Evolutionary conservation across 345 rosid species (phyloP), one percentile per base, ranked within the genome.

Genomic region (Ceriops zippeliana): DNA sequence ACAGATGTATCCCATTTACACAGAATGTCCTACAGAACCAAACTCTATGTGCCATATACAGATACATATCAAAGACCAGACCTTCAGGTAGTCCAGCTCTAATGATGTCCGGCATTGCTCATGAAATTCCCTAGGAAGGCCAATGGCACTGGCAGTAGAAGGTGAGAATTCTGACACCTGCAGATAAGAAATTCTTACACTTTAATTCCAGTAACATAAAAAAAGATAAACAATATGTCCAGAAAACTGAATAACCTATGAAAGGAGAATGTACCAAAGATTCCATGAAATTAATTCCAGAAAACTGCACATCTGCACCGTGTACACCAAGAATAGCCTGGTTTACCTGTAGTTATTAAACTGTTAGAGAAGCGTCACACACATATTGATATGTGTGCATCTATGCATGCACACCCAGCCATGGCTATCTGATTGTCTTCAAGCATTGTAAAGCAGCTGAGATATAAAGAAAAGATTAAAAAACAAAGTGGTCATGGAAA

Each of bases 141-240:
- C 91, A 96, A 95, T 85, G 81, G 87, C 91, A 83, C 90, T 89
- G 59, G 96, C 91, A 68, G 97, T 91, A 65, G 96, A 83, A 59
- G 99, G 97, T 70, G 98, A 88, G 83, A 95, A 95, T 66, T 95
- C 99, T 68, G 98, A 95, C 58, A 95, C 89, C 98, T 91, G 80
- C 71, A 71, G 70, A 76, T 61, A 60, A 63, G 63, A 70, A 78
- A 71, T 26, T 49, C 19, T 38, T 65, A 67, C 72, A 34, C 38
- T 35, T 6, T 17, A n/a, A 53, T 20, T 59, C 34, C 9, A 5
- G 63, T 52, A 64, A 53, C 61, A 70, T 28, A 68, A 30, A 66
- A 59, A n/a, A 61, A 46, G 59, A 73, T 65, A 61, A 21, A 61
- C 69, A 62, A 17, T 71, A 34, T n/a, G 42, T 21, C 46, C 34